Evolutionary conservation across 2,329 filamentous ascomycete genomes (phyloP), one percentile per base, ranked within the genome.

Genomic region (Neoarthrinium moseri): DNA sequence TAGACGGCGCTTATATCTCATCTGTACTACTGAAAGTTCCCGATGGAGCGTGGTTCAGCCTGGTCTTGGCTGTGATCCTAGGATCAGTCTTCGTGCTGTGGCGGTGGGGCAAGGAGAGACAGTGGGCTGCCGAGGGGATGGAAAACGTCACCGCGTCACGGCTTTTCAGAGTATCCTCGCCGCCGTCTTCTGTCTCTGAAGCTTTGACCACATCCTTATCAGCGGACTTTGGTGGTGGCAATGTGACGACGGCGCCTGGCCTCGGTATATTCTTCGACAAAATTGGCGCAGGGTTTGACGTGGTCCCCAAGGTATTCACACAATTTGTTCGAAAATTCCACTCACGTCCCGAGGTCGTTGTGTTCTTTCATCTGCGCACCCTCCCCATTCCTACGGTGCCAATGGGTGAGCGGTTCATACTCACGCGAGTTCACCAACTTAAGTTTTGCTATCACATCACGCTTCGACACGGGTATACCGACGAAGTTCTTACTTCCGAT

Each of bases 221-320:
- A 2, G 21, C 32, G 4, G 55, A 58, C 18, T 70, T 60, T 54
- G 68, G 70, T 35, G 65, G 67, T 26, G 63, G 66, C 3, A 55
- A 59, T 13, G 51, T 71, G 6, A 72, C 69, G 15, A 68, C 66
- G 0, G 74, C 77, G 32, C 70, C 69, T 45, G 86, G 71, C 26
- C 74, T 78, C 6, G 86, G 83, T 2, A 81, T 90, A 45, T 89
- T 87, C 69, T 89, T 90, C 60, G 86, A 89, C 66, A 89, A 90
- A 63, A 73, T 78, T 2, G 85, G 86, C 38, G 74, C 78, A 27
- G 38, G 38, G 0, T 75, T 73, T 4, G 77, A 77, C 0, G 30
- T 49, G 4, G 20, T 49, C 10, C 84, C 83, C 2, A 74, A 75
- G 12, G 81, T 83, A 6, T 89, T 87, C 60, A 77, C 80, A 5